These are phyloP conservation scores for Curvularia sp. DNA, from an alignment of 2,329 filamentous ascomycete genomes.

Conservation along the genomic window DNA sequence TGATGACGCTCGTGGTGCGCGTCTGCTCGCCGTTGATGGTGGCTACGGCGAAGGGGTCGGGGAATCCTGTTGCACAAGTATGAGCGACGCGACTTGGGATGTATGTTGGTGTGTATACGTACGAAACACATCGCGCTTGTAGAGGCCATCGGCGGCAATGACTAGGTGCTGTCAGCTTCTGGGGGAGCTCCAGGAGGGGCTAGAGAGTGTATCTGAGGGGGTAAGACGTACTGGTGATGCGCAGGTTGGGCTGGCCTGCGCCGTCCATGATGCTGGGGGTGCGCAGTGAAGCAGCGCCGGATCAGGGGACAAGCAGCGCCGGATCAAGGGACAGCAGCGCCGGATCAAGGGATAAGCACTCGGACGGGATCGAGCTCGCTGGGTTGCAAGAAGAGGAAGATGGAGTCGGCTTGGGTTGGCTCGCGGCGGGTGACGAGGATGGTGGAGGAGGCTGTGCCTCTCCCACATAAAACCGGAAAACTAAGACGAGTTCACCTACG, in stretches of 20 bases:
- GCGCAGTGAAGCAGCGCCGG: slow-evolving; percentile 20
- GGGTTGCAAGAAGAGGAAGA: slow-evolving; percentile 9
- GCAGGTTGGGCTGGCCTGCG: slow-evolving; percentile 75
- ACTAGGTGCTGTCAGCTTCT: slow-evolving; percentile 63
- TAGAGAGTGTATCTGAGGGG: slow-evolving; percentile 4
- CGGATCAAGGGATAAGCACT: not conserved
- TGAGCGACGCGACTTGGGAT: slow-evolving; percentile 37
- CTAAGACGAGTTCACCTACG: too few relatives aligned
- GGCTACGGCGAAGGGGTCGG: slow-evolving; percentile 96
- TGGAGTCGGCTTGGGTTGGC: slow-evolving; percentile 20
- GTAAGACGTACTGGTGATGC: slow-evolving; percentile 80
- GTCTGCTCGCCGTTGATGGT: slow-evolving; percentile 98
- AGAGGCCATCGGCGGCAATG: slow-evolving; percentile 96
- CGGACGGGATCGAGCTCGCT: slow-evolving; percentile 36
- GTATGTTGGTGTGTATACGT: slow-evolving; percentile 54
- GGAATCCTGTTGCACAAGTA: slow-evolving; percentile 72
- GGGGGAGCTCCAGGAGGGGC: slow-evolving; percentile 9
- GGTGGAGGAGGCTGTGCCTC: slow-evolving; percentile 20
- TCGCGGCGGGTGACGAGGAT: slow-evolving; percentile 29
- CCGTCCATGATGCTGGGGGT: slow-evolving; percentile 57
- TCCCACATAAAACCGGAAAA: too few relatives aligned
- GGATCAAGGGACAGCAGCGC: too few relatives aligned
- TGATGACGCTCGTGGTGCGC: slow-evolving; percentile 95
- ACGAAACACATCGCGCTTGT: slow-evolving; percentile 99
- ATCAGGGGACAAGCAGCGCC: not conserved